These are phyloP conservation scores for Rossbeevera mucosa DNA, from an alignment of 768 basidiomycete genomes.

Conservation along the genomic window DNA sequence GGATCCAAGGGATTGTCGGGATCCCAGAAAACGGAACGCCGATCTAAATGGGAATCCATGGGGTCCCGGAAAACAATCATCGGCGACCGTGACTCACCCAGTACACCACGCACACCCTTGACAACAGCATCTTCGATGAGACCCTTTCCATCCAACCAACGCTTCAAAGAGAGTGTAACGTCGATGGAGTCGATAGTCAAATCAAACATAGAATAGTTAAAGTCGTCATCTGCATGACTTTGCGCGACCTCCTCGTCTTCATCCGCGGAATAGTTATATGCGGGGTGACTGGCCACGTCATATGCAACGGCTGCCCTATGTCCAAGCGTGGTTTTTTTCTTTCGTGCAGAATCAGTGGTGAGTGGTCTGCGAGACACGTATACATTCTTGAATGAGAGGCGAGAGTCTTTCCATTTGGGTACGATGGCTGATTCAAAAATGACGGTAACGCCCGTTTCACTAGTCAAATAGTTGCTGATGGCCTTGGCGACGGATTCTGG, in stretches of 20 bases:
- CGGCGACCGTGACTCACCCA: slow-evolving; percentile 51
- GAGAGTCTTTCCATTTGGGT: slow-evolving; percentile 94
- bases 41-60: slow-evolving; percentile 49
- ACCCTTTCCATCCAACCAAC: slow-evolving; percentile 96
- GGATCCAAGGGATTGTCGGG: slow-evolving; percentile 78
- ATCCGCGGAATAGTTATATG: slow-evolving; percentile 57
- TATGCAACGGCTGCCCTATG: slow-evolving; percentile 65
- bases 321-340: slow-evolving; percentile 27
- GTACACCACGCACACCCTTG: slow-evolving; percentile 88
- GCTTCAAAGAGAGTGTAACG: slow-evolving; percentile 83
- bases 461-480: slow-evolving; percentile 89
- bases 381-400: slow-evolving; percentile 95
- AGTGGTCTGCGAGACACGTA: slow-evolving; percentile 80
- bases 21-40: slow-evolving; percentile 83
- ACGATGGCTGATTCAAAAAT: slow-evolving; percentile 98
- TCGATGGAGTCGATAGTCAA: slow-evolving; percentile 92
- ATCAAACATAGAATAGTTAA: slow-evolving; percentile 88
- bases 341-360: slow-evolving; percentile 13
- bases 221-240: slow-evolving; percentile 45
- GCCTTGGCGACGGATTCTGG: slow-evolving; percentile 79
- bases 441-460: slow-evolving; percentile 89
- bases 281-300: slow-evolving; percentile 73
- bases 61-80: not conserved
- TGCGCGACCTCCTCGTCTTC: slow-evolving; percentile 46
- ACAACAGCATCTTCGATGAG: slow-evolving; percentile 86